Percentiles rank a stretch among this genome's conserved stretches.
Conservation (phyloP, 2,329 filamentous ascomycete genomes). For the Diaporthe vaccinii region DNA sequence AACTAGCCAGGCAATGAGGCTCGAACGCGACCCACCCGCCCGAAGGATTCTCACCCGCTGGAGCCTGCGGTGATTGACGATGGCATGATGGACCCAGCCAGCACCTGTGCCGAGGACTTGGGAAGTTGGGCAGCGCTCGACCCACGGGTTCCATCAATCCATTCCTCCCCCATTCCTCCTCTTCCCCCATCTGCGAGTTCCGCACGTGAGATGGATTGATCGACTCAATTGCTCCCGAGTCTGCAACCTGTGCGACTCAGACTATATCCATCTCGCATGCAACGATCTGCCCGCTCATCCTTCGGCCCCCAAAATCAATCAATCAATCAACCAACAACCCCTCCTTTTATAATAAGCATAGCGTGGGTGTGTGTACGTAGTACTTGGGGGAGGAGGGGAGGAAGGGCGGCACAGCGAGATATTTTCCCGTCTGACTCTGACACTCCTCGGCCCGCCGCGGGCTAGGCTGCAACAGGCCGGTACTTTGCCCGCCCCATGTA, state of each 20-base stretch:
- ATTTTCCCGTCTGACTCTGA: slow-evolving; percentile 26
- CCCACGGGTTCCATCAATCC: slow-evolving; percentile 3
- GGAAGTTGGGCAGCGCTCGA: neutral
- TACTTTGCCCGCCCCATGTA: neutral
- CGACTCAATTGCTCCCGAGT: slow-evolving; percentile 22
- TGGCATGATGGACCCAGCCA: neutral
- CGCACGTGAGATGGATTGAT: neutral
- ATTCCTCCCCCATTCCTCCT: slow-evolving; percentile 1
- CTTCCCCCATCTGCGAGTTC: neutral
- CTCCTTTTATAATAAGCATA: neutral
- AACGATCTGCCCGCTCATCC: slow-evolving; percentile 41
- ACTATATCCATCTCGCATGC: slow-evolving; percentile 36
- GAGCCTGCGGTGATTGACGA: neutral
- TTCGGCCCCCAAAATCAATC: slow-evolving; percentile 32
- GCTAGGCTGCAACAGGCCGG: neutral
- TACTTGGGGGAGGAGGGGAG: neutral
- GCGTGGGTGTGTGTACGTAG: neutral
- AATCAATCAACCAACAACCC: neutral
- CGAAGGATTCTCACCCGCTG: slow-evolving; percentile 13
- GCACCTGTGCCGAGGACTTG: neutral
- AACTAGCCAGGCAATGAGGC: neutral
- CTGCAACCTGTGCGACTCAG: neutral
- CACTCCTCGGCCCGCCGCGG: slow-evolving; percentile 20
- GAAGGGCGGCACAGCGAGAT: neutral
- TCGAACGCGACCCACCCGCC: neutral